A percentile compares a stretch with the other conserved stretches of the same genome.
phyloP scores from a whole-genome alignment of 1,139 yeast genomes.

The Kodamaea plutei region DNA sequence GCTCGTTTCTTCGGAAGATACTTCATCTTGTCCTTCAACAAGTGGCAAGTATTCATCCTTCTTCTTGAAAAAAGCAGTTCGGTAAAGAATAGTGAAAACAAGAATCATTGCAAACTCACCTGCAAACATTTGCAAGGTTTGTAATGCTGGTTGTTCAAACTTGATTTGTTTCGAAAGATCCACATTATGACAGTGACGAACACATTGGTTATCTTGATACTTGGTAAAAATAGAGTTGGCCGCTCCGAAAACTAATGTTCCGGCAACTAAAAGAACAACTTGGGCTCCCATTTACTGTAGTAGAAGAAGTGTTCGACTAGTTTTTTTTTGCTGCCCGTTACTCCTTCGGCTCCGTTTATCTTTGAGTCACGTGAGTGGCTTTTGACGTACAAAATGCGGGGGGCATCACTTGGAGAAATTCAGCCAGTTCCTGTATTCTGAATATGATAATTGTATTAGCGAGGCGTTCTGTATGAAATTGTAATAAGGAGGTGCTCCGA shows the following conservation, averaged over 20 bases:
- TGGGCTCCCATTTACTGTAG: conserved; percentile 3
- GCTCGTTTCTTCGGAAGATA: conserved; percentile 5
- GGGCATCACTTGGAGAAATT: no score
- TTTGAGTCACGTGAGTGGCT: no score
- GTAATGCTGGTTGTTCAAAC: conserved; percentile 78
- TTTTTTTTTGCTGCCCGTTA: no score
- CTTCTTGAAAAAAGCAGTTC: conserved; percentile 12
- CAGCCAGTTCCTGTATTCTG: no score
- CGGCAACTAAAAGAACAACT: conserved; percentile 31
- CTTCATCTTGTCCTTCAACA: conserved; percentile 12
- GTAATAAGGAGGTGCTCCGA: no score
- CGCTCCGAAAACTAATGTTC: conserved; percentile 66
- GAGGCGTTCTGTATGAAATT: no score
- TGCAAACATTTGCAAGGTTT: conserved; percentile 76
- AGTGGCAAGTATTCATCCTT: conserved; percentile 16
- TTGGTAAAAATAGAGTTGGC: conserved; percentile 72
- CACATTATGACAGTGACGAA: conserved; percentile 50
- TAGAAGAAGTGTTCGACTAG: no score
- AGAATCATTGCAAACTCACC: conserved; percentile 61
- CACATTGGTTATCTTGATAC: conserved; percentile 75
- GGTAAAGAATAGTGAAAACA: conserved; percentile 35
- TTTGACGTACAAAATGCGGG: no score
- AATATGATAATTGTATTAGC: no score
- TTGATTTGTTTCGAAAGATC: conserved; percentile 33
- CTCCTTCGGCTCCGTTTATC: no score